A percentile compares a stretch with the other conserved stretches of the same genome.
Evolutionary conservation across 129 eudicot species (phyloP).

Genomic region (Kitagawia praeruptora): DNA sequence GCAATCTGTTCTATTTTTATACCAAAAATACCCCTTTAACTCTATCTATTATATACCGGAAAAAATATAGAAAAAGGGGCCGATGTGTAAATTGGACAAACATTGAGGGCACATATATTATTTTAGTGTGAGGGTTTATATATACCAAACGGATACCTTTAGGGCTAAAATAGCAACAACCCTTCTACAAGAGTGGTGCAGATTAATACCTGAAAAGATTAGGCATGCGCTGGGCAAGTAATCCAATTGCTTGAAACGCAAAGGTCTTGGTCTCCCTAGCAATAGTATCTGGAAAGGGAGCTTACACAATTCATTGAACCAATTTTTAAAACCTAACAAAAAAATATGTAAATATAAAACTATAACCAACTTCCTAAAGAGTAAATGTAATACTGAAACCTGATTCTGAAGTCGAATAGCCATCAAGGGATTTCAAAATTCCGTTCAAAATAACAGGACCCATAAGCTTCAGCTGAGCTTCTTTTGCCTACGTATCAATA

Average conservation of each 20-base stretch:
- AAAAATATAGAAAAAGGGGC: no score
- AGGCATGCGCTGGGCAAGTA: constrained; percentile 89
- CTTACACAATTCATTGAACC: constrained; percentile 10
- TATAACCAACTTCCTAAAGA: background rate
- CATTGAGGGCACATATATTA: background rate
- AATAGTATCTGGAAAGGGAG: constrained; percentile 48
- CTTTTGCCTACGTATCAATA: constrained; percentile 51
- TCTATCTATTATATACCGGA: background rate
- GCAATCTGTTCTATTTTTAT: background rate
- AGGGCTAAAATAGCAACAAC: background rate
- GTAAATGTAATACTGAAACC: constrained; percentile 35
- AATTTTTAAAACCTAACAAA: background rate
- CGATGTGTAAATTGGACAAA: background rate
- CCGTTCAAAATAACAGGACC: constrained; percentile 87
- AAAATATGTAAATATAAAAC: background rate
- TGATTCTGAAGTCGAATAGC: constrained; percentile 55
- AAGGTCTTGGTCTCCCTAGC: constrained; percentile 74
- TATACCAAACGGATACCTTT: background rate
- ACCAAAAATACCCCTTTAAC: background rate
- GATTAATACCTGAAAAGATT: constrained; percentile 70
- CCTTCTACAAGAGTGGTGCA: background rate
- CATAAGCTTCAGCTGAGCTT: constrained; percentile 88
- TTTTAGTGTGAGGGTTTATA: background rate
- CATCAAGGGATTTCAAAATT: constrained; percentile 78
- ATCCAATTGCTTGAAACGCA: constrained; percentile 90